phyloP scores from a whole-genome alignment of 2,329 filamentous ascomycete species.

The Elsinoe ampelina region DNA sequence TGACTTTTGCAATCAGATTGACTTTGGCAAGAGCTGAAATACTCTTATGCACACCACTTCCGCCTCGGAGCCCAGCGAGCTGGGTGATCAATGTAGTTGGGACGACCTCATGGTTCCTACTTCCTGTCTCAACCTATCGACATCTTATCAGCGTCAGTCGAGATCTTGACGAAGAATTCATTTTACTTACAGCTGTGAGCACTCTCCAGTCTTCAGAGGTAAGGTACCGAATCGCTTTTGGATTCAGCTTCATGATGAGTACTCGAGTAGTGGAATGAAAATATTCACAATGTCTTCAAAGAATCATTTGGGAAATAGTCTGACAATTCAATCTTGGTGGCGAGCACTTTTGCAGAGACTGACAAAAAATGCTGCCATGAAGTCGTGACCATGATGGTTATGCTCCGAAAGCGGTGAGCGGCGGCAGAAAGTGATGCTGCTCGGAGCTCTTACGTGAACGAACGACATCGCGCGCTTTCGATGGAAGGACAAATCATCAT shows the following conservation, averaged over 20 bases:
- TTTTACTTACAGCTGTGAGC: constrained; percentile 66
- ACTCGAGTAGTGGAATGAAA: neutral
- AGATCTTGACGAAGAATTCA: neutral
- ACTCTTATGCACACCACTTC: constrained; percentile 66
- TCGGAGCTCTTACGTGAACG: constrained; percentile 9
- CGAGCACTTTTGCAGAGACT: neutral
- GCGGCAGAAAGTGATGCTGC: constrained; percentile 11
- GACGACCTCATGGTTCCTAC: constrained; percentile 94
- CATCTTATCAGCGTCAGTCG: constrained; percentile 17
- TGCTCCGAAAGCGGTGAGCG: constrained; percentile 16
- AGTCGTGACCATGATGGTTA: neutral
- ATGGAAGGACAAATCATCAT: neutral
- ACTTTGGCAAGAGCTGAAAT: constrained; percentile 90
- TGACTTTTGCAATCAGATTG: constrained; percentile 81
- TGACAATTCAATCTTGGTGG: too few relatives aligned
- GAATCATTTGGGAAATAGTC: too few relatives aligned
- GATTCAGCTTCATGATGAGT: constrained; percentile 80
- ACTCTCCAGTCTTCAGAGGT: constrained; percentile 90
- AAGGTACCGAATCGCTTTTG: constrained; percentile 86
- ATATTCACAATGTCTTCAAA: too few relatives aligned
- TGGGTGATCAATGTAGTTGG: constrained; percentile 82
- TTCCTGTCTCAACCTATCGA: constrained; percentile 76
- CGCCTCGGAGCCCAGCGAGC: constrained; percentile 67
- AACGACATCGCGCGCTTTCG: constrained; percentile 6
- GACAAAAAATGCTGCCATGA: neutral